Evolutionary conservation across 2,329 filamentous ascomycete genomes (phyloP), one percentile per base, ranked within the genome.

Genomic region (Orbilia blumenaviensis): DNA sequence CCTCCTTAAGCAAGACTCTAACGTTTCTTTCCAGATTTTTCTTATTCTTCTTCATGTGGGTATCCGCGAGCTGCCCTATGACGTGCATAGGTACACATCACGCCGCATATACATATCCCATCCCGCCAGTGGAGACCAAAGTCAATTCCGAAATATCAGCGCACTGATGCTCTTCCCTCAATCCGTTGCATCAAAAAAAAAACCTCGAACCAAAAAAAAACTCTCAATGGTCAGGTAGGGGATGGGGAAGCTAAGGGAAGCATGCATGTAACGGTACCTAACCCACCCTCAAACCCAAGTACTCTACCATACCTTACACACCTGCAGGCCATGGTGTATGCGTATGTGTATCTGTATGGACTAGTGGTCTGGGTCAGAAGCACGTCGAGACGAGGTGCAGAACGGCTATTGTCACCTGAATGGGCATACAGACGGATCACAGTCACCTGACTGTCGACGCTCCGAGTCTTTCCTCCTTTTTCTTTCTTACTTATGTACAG

Each of bases 351-450:
- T n/a, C n/a, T n/a, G n/a, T n/a, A n/a, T n/a, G n/a, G n/a, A n/a
- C n/a, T n/a, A n/a, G n/a, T n/a, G 36, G 21, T 7, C 10, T 44
- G 38, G 3, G 41, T 48, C 25, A 23, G 48, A 41, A 18, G 27
- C 25, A 34, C 36, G 54, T 75, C 71, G 71, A 75, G 63, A 75
- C 71, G 71, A 75, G 56, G 56, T 75, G 71, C 71, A 75, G 63
- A 48, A 52, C 71, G 71, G 71, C 38, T 64, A 66, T 50, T 60
- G 71, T 75, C 71, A 75, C 56, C 46, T 75, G 71, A 75, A 60
- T 21, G 52, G 52, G 1, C n/a, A n/a, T 36, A 36, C 71, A 68
- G 67, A 75, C 71, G 29, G 18, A 21, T 67, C 32, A 21, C 23
- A 18, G 46, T 60, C 56, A 75, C 63, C 46, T 75, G 69, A 64